phyloP scores from a whole-genome alignment of 2,329 filamentous ascomycete species.

The Sarocladiaceae sp. region DNA sequence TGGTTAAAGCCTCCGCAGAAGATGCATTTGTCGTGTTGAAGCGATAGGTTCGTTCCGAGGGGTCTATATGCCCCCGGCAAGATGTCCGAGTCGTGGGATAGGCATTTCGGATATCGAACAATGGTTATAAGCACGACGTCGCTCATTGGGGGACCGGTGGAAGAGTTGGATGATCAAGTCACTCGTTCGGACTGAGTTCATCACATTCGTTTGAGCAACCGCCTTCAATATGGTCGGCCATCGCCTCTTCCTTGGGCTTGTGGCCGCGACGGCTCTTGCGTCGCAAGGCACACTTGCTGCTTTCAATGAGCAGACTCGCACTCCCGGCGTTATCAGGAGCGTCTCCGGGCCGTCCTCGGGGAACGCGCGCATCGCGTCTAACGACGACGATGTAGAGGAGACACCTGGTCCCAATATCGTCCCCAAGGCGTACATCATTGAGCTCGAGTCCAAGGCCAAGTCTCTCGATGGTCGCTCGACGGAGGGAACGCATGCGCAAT shows the following conservation, averaged over 20 bases:
- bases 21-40: not conserved
- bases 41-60: not conserved
- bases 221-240: not conserved
- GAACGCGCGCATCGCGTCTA: not conserved
- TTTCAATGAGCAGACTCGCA: not conserved
- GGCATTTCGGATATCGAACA: too few relatives aligned
- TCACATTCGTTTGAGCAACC: not conserved
- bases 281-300: not conserved
- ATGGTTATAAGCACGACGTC: too few relatives aligned
- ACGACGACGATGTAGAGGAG: not conserved
- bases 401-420: not conserved
- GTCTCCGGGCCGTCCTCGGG: not conserved
- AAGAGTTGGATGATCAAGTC: not conserved
- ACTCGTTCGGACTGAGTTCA: not conserved
- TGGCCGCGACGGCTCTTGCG: not conserved
- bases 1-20: not conserved
- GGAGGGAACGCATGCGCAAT: slow-evolving; percentile 6
- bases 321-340: not conserved
- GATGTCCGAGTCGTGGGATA: not conserved
- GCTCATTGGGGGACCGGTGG: not conserved
- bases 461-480: slow-evolving; percentile 9
- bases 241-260: not conserved
- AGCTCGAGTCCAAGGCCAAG: slow-evolving; percentile 6
- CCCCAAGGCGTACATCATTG: slow-evolving; percentile 11
- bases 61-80: too few relatives aligned